Evolutionary conservation across 225 moss, liverwort and hornwort species (phyloP).

Genomic region (Ulota crispa): DNA sequence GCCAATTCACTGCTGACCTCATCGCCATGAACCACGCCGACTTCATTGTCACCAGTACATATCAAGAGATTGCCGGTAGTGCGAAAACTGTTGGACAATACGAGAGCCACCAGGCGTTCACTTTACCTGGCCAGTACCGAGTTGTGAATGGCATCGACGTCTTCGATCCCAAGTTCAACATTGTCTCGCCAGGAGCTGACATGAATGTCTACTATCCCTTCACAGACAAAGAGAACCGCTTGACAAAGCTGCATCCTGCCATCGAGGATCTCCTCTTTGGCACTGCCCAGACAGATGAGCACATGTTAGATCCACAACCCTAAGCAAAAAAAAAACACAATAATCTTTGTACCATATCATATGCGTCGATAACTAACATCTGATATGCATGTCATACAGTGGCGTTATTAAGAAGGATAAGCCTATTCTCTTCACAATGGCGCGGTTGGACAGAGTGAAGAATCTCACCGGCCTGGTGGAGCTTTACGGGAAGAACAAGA

Average conservation of each 20-base stretch:
- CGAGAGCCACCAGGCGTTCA: conserved; percentile 85
- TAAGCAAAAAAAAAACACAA: not conserved
- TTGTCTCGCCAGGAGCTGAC: conserved; percentile 92
- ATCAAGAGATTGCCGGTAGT: conserved; percentile 94
- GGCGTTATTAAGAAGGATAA: conserved; percentile 59
- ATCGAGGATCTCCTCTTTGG: conserved; percentile 76
- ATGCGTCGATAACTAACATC: not conserved
- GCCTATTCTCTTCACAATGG: conserved; percentile 95
- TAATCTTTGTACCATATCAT: not conserved
- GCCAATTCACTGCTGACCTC: conserved; percentile 92
- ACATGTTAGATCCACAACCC: conserved; percentile 52
- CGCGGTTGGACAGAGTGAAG: conserved; percentile 86
- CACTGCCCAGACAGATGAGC: conserved; percentile 74
- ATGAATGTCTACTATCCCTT: conserved; percentile 78
- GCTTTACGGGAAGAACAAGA: conserved; percentile 68
- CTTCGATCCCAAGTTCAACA: conserved; percentile 97
- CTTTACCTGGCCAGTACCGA: conserved; percentile 83
- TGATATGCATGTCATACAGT: conserved; percentile 33
- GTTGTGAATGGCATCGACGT: conserved; percentile 88
- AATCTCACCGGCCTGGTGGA: conserved; percentile 80
- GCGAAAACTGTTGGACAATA: conserved; percentile 86
- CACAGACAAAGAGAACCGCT: conserved; percentile 60
- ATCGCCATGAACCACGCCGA: conserved; percentile 95
- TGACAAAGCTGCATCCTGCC: conserved; percentile 67
- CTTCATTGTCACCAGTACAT: conserved; percentile 92